phyloP scores from a whole-genome alignment of 768 basidiomycete genomes.

The Hygrophorus russula region DNA sequence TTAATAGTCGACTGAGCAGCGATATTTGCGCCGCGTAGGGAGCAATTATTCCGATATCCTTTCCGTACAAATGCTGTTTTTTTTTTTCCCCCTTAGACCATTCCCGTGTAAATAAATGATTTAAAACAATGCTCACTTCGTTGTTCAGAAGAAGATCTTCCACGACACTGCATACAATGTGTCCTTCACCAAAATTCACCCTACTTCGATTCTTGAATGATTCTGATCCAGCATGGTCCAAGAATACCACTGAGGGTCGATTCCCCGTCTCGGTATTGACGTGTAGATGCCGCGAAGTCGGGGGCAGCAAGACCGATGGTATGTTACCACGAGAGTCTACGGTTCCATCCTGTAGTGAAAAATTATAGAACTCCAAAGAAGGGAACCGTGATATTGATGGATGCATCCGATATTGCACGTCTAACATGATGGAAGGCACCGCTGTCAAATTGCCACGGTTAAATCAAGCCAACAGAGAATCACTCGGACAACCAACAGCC shows the following conservation, averaged over 20 bases:
- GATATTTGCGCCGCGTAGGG: constrained; percentile 86
- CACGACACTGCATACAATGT: constrained; percentile 67
- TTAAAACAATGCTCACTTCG: constrained; percentile 34
- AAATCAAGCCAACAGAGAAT: constrained; percentile 4
- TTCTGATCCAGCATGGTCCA: constrained; percentile 71
- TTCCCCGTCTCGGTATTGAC: constrained; percentile 25
- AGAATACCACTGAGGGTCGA: constrained; percentile 61
- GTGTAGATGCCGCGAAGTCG: constrained; percentile 42
- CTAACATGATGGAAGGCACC: constrained; percentile 85
- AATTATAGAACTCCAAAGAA: constrained; percentile 70
- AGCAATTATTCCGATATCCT: constrained; percentile 85
- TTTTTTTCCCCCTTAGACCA: no score
- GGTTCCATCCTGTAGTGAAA: constrained; percentile 64
- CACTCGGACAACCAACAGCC: constrained; percentile 39
- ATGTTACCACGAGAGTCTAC: constrained; percentile 41
- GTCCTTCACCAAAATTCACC: constrained; percentile 68
- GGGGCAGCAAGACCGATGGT: constrained; percentile 44
- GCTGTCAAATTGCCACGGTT: constrained; percentile 24
- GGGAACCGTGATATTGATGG: constrained; percentile 85
- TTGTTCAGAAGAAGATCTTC: constrained; percentile 75
- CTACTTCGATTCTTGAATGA: constrained; percentile 57
- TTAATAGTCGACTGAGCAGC: constrained; percentile 57
- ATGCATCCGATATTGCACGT: constrained; percentile 96
- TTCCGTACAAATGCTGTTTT: constrained; percentile 56
- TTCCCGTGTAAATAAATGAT: constrained; percentile 1